Evolutionary conservation across 2,329 filamentous ascomycete species (phyloP), one percentile per base, ranked within the genome.

Genomic region (Acrodontium crateriforme): DNA sequence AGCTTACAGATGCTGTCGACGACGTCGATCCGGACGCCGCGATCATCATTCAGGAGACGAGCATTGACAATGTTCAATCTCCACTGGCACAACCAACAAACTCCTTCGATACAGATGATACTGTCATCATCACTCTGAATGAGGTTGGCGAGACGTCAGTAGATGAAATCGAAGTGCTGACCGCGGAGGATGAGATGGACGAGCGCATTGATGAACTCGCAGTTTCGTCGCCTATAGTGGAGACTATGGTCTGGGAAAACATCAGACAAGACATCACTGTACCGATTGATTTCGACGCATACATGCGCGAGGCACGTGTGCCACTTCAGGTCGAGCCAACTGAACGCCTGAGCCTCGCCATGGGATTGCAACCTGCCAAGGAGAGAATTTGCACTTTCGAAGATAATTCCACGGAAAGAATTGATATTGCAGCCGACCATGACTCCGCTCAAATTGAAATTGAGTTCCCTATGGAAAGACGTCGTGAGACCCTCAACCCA

Each of bases 191-290:
- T 15, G n/a, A n/a, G n/a, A n/a, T n/a, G n/a, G n/a, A n/a, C n/a
- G n/a, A n/a, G n/a, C n/a, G n/a, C n/a, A n/a, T n/a, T n/a, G n/a
- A n/a, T n/a, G n/a, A n/a, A n/a, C n/a, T 22, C 17, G 13, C 28
- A 18, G 22, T 24, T 20, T 23, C 16, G 14, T 39, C 41, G 9
- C 32, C 36, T 11, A 27, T 27, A n/a, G 42, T 42, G 10, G 42
- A 49, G 24, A 50, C 45, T 2, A 28, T 49, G 7, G 28, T 41
- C n/a, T 50, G 47, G 47, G 36, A 44, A 8, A 46, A 48, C 25
- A 22, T 50, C 9, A 37, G 40, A 4, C 31, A 47, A 11, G 44
- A 48, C 22, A 27, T 35, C n/a, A 46, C 46, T 9, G 48, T 49
- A 14, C 40, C 41, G 2, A 37, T 51, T 28, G 31, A 45, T 22